Evolutionary conservation across 345 rosid genomes (phyloP).

Genomic region (Carallia brachiata): DNA sequence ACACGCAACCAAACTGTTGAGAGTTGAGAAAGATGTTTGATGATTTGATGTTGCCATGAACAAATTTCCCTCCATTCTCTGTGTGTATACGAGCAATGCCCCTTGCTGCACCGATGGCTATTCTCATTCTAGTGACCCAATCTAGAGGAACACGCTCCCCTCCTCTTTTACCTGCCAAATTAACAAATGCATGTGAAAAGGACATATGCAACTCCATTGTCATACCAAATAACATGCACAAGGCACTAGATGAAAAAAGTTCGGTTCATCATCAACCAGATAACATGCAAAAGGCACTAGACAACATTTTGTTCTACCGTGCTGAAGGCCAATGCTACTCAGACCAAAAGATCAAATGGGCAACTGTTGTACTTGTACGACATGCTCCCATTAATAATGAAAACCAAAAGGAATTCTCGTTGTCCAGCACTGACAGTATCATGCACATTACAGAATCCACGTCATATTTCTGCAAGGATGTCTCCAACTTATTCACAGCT

Average conservation of each 20-base stretch:
- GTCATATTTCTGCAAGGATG: too few relatives aligned
- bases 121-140: slow-evolving; percentile 81
- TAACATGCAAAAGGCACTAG: too few relatives aligned
- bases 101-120: slow-evolving; percentile 85
- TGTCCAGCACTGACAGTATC: too few relatives aligned
- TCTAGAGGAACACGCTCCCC: slow-evolving; percentile 62
- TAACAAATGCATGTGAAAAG: slow-evolving; percentile 1
- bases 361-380: too few relatives aligned
- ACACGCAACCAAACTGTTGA: slow-evolving; percentile 57
- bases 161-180: slow-evolving; percentile 58
- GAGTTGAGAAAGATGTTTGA: slow-evolving; percentile 87
- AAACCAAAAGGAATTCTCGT: too few relatives aligned
- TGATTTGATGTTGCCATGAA: slow-evolving; percentile 90
- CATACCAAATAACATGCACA: slow-evolving; percentile 2
- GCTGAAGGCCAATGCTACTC: too few relatives aligned
- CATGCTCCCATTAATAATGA: too few relatives aligned
- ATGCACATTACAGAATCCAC: too few relatives aligned
- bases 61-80: slow-evolving; percentile 69
- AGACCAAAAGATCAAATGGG: too few relatives aligned
- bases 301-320: too few relatives aligned
- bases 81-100: slow-evolving; percentile 71
- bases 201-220: background rate
- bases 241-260: background rate
- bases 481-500: too few relatives aligned
- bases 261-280: background rate